Conservation (phyloP, 2,329 filamentous ascomycete genomes). For the Fusarium falciforme region DNA sequence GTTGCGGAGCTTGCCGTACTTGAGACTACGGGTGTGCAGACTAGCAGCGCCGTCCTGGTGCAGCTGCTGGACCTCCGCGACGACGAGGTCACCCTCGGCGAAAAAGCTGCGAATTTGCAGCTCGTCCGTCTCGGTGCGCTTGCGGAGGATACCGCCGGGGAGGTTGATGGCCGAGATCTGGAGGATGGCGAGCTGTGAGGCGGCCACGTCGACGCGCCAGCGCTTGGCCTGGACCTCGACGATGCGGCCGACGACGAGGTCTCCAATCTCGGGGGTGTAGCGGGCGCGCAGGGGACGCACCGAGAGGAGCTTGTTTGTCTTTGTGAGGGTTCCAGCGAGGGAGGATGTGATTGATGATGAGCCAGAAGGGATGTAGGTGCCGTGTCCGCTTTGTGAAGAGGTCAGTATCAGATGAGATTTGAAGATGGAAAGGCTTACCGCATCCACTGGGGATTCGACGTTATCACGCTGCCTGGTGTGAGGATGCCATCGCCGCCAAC, state of each 20-base stretch:
- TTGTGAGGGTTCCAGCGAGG: constrained; percentile 88
- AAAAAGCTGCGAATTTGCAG: constrained; percentile 98
- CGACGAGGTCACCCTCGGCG: constrained; percentile 90
- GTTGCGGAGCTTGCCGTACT: constrained; percentile 96
- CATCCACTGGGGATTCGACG: constrained; percentile 97
- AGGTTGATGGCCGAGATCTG: constrained; percentile 93
- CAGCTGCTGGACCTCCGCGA: constrained; percentile 93
- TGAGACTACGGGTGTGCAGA: constrained; percentile 88
- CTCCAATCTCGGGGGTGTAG: constrained; percentile 95
- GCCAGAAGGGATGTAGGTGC: constrained; percentile 78
- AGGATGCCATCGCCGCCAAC: constrained; percentile 70
- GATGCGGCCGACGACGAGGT: constrained; percentile 93
- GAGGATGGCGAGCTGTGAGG: constrained; percentile 84
- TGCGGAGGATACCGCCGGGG: constrained; percentile 90
- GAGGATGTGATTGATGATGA: constrained; percentile 84
- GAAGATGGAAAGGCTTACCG: constrained; percentile 58
- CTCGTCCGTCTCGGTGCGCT: constrained; percentile 94
- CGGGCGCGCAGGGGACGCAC: constrained; percentile 90
- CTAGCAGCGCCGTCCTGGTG: constrained; percentile 87
- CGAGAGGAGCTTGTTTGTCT: constrained; percentile 96
- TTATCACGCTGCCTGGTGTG: constrained; percentile 90
- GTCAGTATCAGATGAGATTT: constrained; percentile 19
- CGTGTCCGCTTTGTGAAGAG: constrained; percentile 74
- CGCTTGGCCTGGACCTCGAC: constrained; percentile 92
- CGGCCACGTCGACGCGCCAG: constrained; percentile 95